Evolutionary conservation across 352 stramenopile genomes (phyloP).

Genomic region (Plasmopara viticola): DNA sequence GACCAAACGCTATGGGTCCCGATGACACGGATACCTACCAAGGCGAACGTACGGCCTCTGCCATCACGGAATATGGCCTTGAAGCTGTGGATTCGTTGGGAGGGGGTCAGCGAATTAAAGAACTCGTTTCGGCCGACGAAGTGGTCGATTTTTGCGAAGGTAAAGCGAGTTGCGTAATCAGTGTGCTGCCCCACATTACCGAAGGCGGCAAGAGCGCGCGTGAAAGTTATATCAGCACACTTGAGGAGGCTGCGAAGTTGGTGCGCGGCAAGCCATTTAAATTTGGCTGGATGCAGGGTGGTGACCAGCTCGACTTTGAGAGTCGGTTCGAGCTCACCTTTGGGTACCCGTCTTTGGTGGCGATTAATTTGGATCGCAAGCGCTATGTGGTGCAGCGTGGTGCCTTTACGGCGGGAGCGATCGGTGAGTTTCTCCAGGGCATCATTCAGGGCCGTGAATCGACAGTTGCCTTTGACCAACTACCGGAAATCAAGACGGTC

Average conservation of each 20-base stretch:
- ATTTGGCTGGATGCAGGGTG: constrained; percentile 88
- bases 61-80: constrained; percentile 76
- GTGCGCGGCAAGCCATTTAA: constrained; percentile 87
- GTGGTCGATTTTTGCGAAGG: constrained; percentile 81
- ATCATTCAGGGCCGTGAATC: constrained; percentile 64
- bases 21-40: constrained; percentile 80
- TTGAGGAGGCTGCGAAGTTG: constrained; percentile 78
- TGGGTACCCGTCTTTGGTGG: constrained; percentile 86
- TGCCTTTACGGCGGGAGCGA: constrained; percentile 59
- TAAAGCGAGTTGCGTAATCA: constrained; percentile 88
- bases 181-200: constrained; percentile 84
- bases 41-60: constrained; percentile 74
- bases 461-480: constrained; percentile 53
- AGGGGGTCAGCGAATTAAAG: constrained; percentile 70
- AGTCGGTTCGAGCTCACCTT: constrained; percentile 85
- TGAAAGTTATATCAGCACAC: constrained; percentile 76
- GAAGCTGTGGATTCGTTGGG: constrained; percentile 64
- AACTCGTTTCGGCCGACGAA: constrained; percentile 56
- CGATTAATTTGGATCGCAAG: constrained; percentile 83
- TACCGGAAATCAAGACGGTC: constrained; percentile 59
- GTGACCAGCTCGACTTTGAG: constrained; percentile 82
- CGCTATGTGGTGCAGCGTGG: constrained; percentile 77
- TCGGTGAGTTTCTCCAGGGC: constrained; percentile 64
- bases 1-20: constrained; percentile 48
- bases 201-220: constrained; percentile 82